These are phyloP conservation scores for Solanum piurae DNA, from an alignment of 257 asterid species.

Conservation along the genomic window DNA sequence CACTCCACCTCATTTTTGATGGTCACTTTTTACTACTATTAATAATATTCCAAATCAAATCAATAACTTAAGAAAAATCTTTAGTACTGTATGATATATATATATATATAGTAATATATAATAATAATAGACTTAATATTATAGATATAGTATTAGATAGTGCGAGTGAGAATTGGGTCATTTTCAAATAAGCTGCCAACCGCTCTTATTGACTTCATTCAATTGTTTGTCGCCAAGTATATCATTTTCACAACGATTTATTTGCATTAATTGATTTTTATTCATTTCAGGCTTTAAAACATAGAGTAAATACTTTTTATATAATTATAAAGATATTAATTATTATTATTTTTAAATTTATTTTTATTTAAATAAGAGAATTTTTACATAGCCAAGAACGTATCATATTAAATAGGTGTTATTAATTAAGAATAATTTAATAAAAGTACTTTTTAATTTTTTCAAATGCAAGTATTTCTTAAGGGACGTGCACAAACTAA, in stretches of 20 bases:
- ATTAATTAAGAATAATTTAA: background rate
- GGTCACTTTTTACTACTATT: background rate
- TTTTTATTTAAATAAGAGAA: background rate
- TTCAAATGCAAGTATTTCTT: background rate
- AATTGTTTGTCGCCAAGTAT: background rate
- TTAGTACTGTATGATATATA: background rate
- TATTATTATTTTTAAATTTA: background rate
- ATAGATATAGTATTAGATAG: background rate
- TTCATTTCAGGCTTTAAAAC: background rate
- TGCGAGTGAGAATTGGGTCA: background rate
- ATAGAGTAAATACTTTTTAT: background rate
- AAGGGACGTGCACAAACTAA: background rate
- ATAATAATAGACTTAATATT: background rate
- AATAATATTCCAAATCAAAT: background rate
- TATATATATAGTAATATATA: background rate
- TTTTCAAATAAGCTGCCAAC: conserved; percentile 5
- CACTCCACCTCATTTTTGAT: background rate
- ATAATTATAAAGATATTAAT: background rate
- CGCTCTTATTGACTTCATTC: background rate
- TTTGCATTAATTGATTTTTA: background rate
- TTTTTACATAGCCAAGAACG: background rate
- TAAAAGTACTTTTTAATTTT: background rate
- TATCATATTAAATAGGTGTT: background rate
- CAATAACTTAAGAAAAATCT: background rate
- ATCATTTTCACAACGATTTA: background rate